A percentile compares a stretch with the other conserved stretches of the same genome.
Conservation (phyloP, 2,329 filamentous ascomycete species). For the Sporothrix variecibatus region DNA sequence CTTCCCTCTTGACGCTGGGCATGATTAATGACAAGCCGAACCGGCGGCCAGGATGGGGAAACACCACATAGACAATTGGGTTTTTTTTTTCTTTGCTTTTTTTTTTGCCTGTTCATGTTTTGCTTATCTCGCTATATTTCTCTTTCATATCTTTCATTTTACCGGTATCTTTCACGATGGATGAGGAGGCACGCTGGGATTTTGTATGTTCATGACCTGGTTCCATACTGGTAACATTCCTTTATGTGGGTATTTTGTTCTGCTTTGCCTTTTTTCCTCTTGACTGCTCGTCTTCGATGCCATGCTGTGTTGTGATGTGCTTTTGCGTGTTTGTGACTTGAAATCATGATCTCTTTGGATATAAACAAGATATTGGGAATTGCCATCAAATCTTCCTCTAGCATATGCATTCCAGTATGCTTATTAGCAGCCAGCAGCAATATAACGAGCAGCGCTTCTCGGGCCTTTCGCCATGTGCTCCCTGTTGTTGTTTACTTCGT, state of each 20-base stretch:
- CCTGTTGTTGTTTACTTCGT: not conserved
- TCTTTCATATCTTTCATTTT: constrained; percentile 16
- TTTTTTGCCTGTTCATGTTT: constrained; percentile 20
- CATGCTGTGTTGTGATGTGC: not conserved
- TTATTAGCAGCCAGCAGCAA: not conserved
- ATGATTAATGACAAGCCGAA: constrained; percentile 34
- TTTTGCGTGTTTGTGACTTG: not conserved
- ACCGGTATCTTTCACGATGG: constrained; percentile 7
- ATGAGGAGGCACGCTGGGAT: constrained; percentile 21
- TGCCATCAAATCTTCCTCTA: not conserved
- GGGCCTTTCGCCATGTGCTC: not conserved
- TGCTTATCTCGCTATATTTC: constrained; percentile 3
- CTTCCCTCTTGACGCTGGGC: constrained; percentile 33
- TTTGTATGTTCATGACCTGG: constrained; percentile 23
- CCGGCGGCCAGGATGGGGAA: constrained; percentile 31
- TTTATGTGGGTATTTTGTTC: constrained; percentile 12
- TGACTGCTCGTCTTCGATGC: not conserved
- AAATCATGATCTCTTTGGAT: not conserved
- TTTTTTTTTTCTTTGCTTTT: constrained; percentile 18
- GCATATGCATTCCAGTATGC: not conserved
- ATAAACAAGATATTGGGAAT: not conserved
- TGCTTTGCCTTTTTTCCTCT: constrained; percentile 4
- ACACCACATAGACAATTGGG: constrained; percentile 20
- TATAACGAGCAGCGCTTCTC: not conserved
- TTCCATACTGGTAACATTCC: constrained; percentile 18